Evolutionary conservation across 2,329 filamentous ascomycete genomes (phyloP), one percentile per base, ranked within the genome.

Genomic region (Neurospora sp.): DNA sequence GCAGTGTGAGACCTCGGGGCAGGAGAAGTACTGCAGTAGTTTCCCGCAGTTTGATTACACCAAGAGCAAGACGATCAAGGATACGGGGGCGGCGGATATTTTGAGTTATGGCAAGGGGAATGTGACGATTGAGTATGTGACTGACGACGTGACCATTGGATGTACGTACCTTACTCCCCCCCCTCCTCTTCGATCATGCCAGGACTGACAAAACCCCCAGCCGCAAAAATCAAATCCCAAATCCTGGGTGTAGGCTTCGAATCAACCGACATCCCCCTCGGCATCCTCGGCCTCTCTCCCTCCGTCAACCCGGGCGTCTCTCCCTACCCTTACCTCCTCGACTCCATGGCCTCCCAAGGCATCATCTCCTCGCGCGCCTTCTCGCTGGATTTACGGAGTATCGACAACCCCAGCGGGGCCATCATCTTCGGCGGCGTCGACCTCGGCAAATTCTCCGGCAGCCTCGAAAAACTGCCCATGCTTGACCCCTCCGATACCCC

Each of bases 401-500:
- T 80, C 52, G 81, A 81, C 13, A 77, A 79, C 11, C 73, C 80
- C 15, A 80, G 79, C 3, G 85, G 85, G 39, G 82, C 84, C 68
- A 75, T 87, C 70, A 84, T 86, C 68, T 86, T 86, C 71, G 85
- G 85, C 38, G 85, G 85, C 13, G 73, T 87, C 11, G 85, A 87
- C 71, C 82, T 80, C 19, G 84, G 79, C 75, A 86, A 85, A 74
- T 87, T 82, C 74, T 77, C 82, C 9, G 85, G 85, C 28, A 73
- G 74, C 8, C 78, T 87, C 8, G 78, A 80, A 69, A 79, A 78
- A 33, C 78, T 82, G 1, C 80, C 82, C 46, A 83, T 85, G 19
- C 77, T 85, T 38, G 75, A 77, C 3, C 75, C 70, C 0, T 36
- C 67, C 0, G 28, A 76, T 3, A 72, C 71, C 1, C 75, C 76